A percentile compares a stretch with the other conserved stretches of the same genome.
These are phyloP conservation scores for Cladophialophora bantiana DNA, from an alignment of 2,329 filamentous ascomycete species.

Conservation along the genomic window DNA sequence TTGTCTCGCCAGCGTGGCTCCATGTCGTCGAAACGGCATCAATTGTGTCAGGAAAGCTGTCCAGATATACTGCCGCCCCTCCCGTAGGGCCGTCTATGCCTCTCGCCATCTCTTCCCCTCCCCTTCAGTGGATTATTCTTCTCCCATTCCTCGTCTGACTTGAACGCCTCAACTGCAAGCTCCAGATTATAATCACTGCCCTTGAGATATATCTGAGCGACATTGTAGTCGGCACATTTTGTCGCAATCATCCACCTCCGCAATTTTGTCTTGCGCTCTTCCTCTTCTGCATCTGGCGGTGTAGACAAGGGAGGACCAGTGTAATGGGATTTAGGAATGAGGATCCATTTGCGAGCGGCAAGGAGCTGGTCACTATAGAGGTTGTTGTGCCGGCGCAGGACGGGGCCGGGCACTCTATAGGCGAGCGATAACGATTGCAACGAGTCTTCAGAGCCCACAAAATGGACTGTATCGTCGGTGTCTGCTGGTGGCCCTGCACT, in stretches of 20 bases:
- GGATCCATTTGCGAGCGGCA: slow-evolving; percentile 69
- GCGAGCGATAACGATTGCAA: slow-evolving; percentile 72
- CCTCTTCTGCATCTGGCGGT: slow-evolving; percentile 63
- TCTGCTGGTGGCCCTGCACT: slow-evolving; percentile 16
- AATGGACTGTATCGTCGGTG: slow-evolving; percentile 71
- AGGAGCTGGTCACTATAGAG: slow-evolving; percentile 75
- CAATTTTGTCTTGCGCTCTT: slow-evolving; percentile 74
- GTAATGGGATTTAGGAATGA: slow-evolving; percentile 76
- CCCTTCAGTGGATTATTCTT: slow-evolving; percentile 67
- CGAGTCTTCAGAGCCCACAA: slow-evolving; percentile 74
- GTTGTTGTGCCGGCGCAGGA: slow-evolving; percentile 71
- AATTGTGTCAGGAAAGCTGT: slow-evolving; percentile 33
- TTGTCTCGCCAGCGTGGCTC: background rate
- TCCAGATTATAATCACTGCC: slow-evolving; percentile 70
- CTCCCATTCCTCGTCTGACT: slow-evolving; percentile 79
- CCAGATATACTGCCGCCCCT: slow-evolving; percentile 30
- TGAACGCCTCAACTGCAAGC: slow-evolving; percentile 67
- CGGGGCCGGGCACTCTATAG: slow-evolving; percentile 71
- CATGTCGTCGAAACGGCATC: background rate
- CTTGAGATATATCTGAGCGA: slow-evolving; percentile 76
- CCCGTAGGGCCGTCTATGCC: slow-evolving; percentile 15
- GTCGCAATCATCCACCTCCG: slow-evolving; percentile 79
- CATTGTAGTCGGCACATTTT: slow-evolving; percentile 68
- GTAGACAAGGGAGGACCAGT: slow-evolving; percentile 55
- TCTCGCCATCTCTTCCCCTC: slow-evolving; percentile 44